Conservation (phyloP, 202 grass and related monocot species). For the Zoysia matrella region DNA sequence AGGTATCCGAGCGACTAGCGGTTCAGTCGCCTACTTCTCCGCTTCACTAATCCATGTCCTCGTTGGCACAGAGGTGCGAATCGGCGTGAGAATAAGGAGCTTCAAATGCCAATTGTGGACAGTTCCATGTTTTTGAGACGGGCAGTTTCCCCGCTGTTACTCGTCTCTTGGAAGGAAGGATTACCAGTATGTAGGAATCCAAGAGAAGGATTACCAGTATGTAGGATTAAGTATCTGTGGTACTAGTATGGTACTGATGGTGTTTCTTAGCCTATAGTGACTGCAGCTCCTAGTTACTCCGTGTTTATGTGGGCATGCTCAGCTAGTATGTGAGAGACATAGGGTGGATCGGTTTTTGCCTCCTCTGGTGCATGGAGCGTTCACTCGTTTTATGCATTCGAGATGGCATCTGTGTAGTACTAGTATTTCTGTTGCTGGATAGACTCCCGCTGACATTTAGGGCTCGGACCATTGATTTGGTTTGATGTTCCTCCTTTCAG, state of each 20-base stretch:
- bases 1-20: conserved; percentile 69
- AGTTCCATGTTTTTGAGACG: conserved; percentile 45
- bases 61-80: neutral
- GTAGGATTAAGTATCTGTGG: conserved; percentile 45
- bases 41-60: conserved; percentile 40
- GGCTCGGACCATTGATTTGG: conserved; percentile 23
- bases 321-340: conserved; percentile 43
- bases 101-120: conserved; percentile 39
- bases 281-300: conserved; percentile 40
- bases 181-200: conserved; percentile 48
- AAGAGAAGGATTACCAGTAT: conserved; percentile 39
- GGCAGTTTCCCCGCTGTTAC: conserved; percentile 39
- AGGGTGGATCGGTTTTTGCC: conserved; percentile 39
- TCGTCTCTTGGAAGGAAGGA: conserved; percentile 26
- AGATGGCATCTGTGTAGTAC: conserved; percentile 34
- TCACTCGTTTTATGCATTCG: conserved; percentile 29
- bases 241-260: conserved; percentile 38
- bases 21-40: conserved; percentile 53
- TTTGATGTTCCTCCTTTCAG: conserved; percentile 13
- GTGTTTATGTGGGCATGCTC: conserved; percentile 45
- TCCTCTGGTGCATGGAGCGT: conserved; percentile 43
- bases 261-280: conserved; percentile 43
- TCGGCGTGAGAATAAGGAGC: conserved; percentile 49
- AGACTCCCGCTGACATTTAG: conserved; percentile 33
- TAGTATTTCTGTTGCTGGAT: conserved; percentile 11